Conservation (phyloP, 1,284 basidiomycete genomes). For the Pseudomicrostroma phylloplanum region DNA sequence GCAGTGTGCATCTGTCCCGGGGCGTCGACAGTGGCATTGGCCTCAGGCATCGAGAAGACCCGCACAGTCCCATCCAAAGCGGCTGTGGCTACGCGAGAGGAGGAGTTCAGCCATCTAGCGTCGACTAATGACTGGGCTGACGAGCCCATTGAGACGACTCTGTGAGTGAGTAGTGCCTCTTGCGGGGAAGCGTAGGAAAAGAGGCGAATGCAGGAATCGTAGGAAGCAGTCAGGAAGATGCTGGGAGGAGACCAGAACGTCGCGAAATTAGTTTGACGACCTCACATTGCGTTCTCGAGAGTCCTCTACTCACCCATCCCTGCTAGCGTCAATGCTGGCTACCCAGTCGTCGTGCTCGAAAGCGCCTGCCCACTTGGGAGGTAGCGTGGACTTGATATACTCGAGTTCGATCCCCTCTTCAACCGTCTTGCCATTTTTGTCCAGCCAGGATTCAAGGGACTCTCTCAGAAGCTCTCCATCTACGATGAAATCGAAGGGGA, state of each 20-base stretch:
- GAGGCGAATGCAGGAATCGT: constrained; percentile 47
- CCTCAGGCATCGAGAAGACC: constrained; percentile 20
- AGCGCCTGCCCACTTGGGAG: constrained; percentile 73
- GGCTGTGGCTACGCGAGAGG: constrained; percentile 60
- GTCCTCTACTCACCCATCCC: constrained; percentile 58
- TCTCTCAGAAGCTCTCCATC: constrained; percentile 72
- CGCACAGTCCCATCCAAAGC: constrained; percentile 70
- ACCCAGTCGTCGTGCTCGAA: constrained; percentile 93
- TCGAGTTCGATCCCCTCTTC: constrained; percentile 88
- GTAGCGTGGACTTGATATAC: constrained; percentile 85
- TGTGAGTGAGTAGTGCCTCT: constrained; percentile 26
- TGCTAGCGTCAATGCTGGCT: constrained; percentile 65
- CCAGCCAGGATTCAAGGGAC: constrained; percentile 71
- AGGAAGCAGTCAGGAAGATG: constrained; percentile 49
- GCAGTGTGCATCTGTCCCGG: neutral
- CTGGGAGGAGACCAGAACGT: neutral
- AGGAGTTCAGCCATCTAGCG: constrained; percentile 58
- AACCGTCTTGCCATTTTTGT: constrained; percentile 61
- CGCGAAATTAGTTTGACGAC: constrained; percentile 1
- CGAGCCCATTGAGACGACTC: constrained; percentile 50
- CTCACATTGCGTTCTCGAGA: neutral
- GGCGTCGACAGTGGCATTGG: neutral
- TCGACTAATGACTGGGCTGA: constrained; percentile 59
- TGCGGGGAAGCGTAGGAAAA: constrained; percentile 24
- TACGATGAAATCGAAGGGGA: constrained; percentile 92